Evolutionary conservation across 2,329 filamentous ascomycete genomes (phyloP).

Genomic region (Amylocarpus encephaloides): DNA sequence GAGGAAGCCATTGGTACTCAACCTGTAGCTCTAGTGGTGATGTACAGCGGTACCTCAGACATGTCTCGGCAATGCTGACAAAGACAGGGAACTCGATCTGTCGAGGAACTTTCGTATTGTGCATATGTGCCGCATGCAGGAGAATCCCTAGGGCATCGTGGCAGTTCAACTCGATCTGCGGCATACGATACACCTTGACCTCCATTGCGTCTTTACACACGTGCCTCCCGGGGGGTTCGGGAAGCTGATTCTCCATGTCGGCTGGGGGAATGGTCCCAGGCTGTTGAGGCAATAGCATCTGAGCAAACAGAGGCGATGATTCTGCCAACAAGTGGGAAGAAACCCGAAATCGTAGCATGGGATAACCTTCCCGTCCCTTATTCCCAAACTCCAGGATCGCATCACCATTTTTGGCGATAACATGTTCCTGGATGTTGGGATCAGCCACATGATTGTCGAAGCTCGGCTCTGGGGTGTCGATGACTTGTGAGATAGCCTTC

Average conservation of each 20-base stretch:
- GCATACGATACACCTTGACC: conserved; percentile 46
- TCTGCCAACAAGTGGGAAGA: conserved; percentile 45
- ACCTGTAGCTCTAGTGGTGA: conserved; percentile 45
- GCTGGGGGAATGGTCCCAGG: conserved; percentile 9
- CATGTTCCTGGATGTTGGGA: conserved; percentile 37
- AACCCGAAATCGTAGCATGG: conserved; percentile 44
- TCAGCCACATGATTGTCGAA: conserved; percentile 31
- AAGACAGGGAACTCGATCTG: conserved; percentile 44
- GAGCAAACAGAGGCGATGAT: conserved; percentile 45
- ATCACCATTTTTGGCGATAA: conserved; percentile 42
- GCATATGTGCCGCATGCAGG: conserved; percentile 46
- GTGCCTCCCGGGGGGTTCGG: conserved; percentile 31
- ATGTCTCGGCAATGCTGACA: conserved; percentile 46
- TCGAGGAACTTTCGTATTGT: conserved; percentile 40
- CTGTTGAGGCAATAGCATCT: conserved; percentile 36
- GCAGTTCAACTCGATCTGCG: conserved; percentile 42
- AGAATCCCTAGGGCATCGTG: conserved; percentile 39
- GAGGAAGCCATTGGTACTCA: conserved; percentile 45
- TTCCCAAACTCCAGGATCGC: conserved; percentile 48
- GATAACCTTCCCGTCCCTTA: conserved; percentile 31
- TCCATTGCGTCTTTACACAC: conserved; percentile 39
- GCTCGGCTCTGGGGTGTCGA: conserved; percentile 34
- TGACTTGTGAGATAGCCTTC: conserved; percentile 34
- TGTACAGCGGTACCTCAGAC: conserved; percentile 45
- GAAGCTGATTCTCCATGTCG: conserved; percentile 21